phyloP scores from a whole-genome alignment of 306 rosid species.

The Mucuna pruriens region DNA sequence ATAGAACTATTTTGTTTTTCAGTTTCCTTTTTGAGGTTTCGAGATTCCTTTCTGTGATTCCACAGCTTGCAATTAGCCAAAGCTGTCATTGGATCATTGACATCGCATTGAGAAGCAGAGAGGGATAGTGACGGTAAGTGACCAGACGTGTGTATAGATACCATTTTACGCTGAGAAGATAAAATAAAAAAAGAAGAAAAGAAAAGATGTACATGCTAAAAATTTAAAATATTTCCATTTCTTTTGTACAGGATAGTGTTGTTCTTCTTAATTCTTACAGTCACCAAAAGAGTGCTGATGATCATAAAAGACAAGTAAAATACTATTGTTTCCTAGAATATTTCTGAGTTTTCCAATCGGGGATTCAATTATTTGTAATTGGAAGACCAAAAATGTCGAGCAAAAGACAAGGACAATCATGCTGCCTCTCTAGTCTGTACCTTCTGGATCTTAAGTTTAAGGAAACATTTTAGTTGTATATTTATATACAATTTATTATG shows the following conservation, averaged over 20 bases:
- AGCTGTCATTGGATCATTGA: conserved; percentile 42
- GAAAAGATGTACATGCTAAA: conserved; percentile 19
- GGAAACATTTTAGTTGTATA: background rate
- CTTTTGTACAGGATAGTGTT: background rate
- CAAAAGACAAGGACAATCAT: conserved; percentile 7
- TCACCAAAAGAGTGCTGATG: background rate
- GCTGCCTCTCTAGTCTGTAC: background rate
- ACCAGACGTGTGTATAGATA: conserved; percentile 3
- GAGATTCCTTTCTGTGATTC: conserved; percentile 35
- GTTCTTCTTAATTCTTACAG: conserved; percentile 3
- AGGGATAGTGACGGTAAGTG: conserved; percentile 35
- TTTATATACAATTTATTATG: background rate
- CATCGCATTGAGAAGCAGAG: conserved; percentile 22
- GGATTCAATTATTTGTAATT: conserved; percentile 9
- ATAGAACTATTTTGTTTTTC: background rate
- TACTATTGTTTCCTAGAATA: background rate
- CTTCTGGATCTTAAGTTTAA: background rate
- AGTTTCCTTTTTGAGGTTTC: conserved; percentile 19
- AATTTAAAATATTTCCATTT: background rate
- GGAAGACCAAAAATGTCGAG: background rate
- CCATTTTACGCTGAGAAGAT: background rate
- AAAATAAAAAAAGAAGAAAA: too few species aligned
- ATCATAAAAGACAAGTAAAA: background rate
- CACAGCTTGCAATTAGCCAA: conserved; percentile 37
- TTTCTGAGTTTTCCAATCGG: background rate